phyloP scores from a whole-genome alignment of 257 asterid species.

The Eucommia ulmoides region DNA sequence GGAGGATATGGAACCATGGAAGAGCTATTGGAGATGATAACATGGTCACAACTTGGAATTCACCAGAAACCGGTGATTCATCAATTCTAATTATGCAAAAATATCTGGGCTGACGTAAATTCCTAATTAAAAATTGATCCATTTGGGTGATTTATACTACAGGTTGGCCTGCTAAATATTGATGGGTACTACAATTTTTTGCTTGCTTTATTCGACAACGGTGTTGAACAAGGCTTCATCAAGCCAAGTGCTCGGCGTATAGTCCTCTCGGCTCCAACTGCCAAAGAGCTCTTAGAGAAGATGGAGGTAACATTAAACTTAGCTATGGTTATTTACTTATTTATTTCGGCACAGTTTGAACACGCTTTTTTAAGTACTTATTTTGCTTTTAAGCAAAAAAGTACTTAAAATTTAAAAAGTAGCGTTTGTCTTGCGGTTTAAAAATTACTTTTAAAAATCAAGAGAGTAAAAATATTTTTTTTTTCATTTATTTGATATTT shows the following conservation, averaged over 20 bases:
- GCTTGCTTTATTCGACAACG: conserved; percentile 81
- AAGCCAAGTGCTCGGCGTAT: conserved; percentile 78
- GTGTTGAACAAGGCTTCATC: conserved; percentile 96
- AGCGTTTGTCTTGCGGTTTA: no score
- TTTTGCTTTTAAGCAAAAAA: no score
- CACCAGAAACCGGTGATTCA: conserved; percentile 75
- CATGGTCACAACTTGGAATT: conserved; percentile 98
- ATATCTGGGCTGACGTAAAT: neutral
- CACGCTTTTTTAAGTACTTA: no score
- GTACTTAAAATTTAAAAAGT: no score
- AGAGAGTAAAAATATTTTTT: no score
- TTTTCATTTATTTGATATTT: no score
- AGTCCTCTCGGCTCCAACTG: conserved; percentile 79
- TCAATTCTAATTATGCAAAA: conserved; percentile 7
- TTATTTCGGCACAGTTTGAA: no score
- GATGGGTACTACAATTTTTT: conserved; percentile 89
- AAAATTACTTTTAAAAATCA: no score
- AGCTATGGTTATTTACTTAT: no score
- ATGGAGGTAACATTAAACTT: conserved; percentile 99
- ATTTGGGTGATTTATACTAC: conserved; percentile 7
- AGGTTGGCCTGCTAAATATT: conserved; percentile 94
- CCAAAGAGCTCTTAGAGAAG: conserved; percentile 57
- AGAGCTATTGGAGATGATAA: conserved; percentile 89
- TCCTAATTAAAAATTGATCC: conserved; percentile 4
- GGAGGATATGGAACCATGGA: conserved; percentile 99